phyloP scores from a whole-genome alignment of 352 stramenopile genomes.

The Phytophthora ramorum region DNA sequence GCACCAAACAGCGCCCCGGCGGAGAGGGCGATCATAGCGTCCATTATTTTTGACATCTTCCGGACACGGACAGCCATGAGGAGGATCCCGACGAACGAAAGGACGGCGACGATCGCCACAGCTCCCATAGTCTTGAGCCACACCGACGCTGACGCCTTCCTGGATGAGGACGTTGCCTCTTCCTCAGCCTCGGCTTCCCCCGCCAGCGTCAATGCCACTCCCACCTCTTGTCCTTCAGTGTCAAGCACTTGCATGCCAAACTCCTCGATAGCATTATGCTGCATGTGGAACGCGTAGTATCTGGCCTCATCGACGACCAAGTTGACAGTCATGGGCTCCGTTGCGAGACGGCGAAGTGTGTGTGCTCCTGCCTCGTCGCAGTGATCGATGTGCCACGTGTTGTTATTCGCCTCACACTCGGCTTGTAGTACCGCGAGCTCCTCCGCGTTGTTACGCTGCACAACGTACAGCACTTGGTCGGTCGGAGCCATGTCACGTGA shows the following conservation, averaged over 20 bases:
- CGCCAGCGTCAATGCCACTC: constrained; percentile 25
- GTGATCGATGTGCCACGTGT: constrained; percentile 60
- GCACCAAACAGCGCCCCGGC: constrained; percentile 76
- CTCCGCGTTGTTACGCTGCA: constrained; percentile 58
- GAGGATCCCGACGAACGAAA: constrained; percentile 54
- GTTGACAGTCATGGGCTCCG: constrained; percentile 48
- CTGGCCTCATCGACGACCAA: constrained; percentile 39
- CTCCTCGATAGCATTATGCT: constrained; percentile 57
- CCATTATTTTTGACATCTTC: constrained; percentile 42
- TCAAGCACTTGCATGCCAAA: constrained; percentile 49
- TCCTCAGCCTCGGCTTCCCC: constrained; percentile 27
- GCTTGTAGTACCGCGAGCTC: constrained; percentile 39
- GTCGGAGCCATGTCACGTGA: constrained; percentile 49
- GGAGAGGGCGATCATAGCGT: constrained; percentile 64
- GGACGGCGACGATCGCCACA: constrained; percentile 44
- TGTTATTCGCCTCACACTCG: constrained; percentile 49
- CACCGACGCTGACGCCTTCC: constrained; percentile 37
- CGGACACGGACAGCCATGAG: constrained; percentile 41
- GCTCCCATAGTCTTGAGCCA: constrained; percentile 52
- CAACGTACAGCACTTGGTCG: constrained; percentile 48
- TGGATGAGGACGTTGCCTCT: constrained; percentile 13
- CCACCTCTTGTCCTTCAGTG: constrained; percentile 20
- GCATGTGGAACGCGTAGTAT: constrained; percentile 56
- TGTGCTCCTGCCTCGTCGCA: constrained; percentile 49
- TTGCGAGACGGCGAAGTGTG: constrained; percentile 30